Percentiles rank a stretch among this genome's conserved stretches.
These are phyloP conservation scores for Colletotrichum agaves DNA, from an alignment of 2,329 filamentous ascomycete species.

Conservation along the genomic window DNA sequence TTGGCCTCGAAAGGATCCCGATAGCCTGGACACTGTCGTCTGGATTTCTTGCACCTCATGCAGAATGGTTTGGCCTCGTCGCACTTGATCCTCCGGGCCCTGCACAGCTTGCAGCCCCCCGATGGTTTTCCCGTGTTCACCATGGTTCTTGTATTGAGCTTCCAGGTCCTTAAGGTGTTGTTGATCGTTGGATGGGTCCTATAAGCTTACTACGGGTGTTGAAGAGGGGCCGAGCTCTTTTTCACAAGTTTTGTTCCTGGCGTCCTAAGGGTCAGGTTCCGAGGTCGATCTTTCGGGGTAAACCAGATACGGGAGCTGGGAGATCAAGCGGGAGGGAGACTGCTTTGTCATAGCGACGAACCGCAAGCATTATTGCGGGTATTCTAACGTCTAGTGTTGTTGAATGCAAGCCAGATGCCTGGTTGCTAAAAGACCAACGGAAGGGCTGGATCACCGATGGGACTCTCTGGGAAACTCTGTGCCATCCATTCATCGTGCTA, in stretches of 20 bases:
- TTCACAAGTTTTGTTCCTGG: conserved; percentile 17
- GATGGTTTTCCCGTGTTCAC: conserved; percentile 43
- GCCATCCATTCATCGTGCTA: neutral
- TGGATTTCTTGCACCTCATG: conserved; percentile 41
- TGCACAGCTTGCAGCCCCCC: conserved; percentile 42
- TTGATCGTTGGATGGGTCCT: neutral
- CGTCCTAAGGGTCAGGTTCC: neutral
- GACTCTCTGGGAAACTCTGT: conserved; percentile 31
- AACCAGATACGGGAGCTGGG: neutral
- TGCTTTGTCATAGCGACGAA: conserved; percentile 34
- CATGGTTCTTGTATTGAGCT: conserved; percentile 27
- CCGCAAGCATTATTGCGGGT: conserved; percentile 7
- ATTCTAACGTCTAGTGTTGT: conserved; percentile 4
- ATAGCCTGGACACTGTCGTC: conserved; percentile 42
- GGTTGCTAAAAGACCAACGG: neutral
- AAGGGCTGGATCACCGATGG: conserved; percentile 33
- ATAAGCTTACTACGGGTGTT: neutral
- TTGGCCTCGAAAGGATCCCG: conserved; percentile 42
- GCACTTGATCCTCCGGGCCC: conserved; percentile 41
- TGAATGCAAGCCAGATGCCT: conserved; percentile 23
- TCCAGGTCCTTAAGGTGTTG: neutral
- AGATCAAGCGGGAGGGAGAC: neutral
- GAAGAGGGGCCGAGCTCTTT: conserved; percentile 22
- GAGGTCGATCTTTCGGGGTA: neutral
- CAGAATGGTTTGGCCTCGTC: conserved; percentile 42